Conservation (phyloP, 2,329 filamentous ascomycete genomes). For the Colletotrichum costaricense region DNA sequence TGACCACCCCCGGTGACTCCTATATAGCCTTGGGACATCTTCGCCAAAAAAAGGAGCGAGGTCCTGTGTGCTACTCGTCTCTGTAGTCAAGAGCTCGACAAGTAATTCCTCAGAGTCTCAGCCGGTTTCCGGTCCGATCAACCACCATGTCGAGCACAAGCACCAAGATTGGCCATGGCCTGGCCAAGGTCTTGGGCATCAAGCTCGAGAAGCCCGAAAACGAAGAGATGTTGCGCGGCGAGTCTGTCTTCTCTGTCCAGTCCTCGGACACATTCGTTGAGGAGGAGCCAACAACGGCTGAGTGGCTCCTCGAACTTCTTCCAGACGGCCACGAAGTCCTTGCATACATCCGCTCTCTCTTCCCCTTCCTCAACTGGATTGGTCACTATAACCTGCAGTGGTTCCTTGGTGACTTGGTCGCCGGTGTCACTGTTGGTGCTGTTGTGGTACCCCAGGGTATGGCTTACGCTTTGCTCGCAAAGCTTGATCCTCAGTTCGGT, state of each 20-base stretch:
- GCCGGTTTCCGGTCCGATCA: background rate
- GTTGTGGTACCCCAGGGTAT: conserved; percentile 94
- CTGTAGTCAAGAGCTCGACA: background rate
- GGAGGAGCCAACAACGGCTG: conserved; percentile 77
- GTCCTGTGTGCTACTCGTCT: background rate
- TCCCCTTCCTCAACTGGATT: conserved; percentile 94
- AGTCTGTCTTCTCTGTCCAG: conserved; percentile 80
- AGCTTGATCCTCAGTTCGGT: conserved; percentile 84
- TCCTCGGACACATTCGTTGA: conserved; percentile 86
- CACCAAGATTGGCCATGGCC: conserved; percentile 74
- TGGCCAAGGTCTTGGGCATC: conserved; percentile 87
- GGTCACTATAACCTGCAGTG: conserved; percentile 88
- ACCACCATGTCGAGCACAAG: conserved; percentile 48
- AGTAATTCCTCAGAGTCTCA: background rate
- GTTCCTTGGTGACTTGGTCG: conserved; percentile 89
- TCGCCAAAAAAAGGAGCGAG: background rate
- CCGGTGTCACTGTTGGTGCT: conserved; percentile 71
- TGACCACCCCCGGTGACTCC: conserved; percentile 1
- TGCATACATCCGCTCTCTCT: conserved; percentile 77
- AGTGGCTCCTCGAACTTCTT: conserved; percentile 75
- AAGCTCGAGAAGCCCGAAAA: conserved; percentile 77
- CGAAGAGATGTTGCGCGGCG: conserved; percentile 78
- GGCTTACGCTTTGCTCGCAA: conserved; percentile 90
- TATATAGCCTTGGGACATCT: conserved; percentile 28
- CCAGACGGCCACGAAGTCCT: conserved; percentile 67